Percentiles rank a stretch among this genome's conserved stretches.
phyloP scores from a whole-genome alignment of 108 stramenopile species.

The Cyclotella kingstonii region DNA sequence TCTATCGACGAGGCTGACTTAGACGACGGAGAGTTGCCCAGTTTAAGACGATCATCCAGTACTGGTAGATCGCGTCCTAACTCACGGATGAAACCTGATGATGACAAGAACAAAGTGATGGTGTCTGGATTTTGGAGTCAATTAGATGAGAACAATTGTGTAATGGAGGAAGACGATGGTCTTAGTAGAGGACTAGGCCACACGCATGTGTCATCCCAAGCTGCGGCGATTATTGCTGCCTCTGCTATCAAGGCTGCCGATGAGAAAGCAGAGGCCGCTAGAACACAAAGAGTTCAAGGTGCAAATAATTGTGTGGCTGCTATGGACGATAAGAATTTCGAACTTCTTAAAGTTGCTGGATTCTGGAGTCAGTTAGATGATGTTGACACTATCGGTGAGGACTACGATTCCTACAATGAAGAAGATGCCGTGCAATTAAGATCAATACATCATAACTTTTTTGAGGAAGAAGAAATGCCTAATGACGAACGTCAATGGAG shows the following conservation, averaged over 20 bases:
- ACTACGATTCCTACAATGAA: constrained; percentile 1
- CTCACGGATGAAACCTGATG: background rate
- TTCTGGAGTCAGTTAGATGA: constrained; percentile 45
- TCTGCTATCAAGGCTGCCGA: background rate
- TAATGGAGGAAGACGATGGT: background rate
- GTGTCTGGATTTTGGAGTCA: constrained; percentile 3
- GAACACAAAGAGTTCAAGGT: background rate
- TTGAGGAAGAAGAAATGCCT: constrained; percentile 22
- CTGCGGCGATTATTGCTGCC: background rate
- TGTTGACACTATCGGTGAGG: constrained; percentile 5
- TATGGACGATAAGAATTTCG: constrained; percentile 14
- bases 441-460: background rate
- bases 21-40: constrained; percentile 44
- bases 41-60: constrained; percentile 8
- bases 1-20: constrained; percentile 9
- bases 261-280: background rate
- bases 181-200: no score
- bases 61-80: background rate
- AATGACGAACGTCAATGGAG: constrained; percentile 25
- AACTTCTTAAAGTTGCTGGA: constrained; percentile 32
- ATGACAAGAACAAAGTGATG: background rate
- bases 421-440: background rate
- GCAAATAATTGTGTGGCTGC: background rate
- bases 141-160: no score
- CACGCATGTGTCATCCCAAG: no score